Base-by-base conservation (phyloP, 305 asterid genomes). In the Lippia alba region DNA sequence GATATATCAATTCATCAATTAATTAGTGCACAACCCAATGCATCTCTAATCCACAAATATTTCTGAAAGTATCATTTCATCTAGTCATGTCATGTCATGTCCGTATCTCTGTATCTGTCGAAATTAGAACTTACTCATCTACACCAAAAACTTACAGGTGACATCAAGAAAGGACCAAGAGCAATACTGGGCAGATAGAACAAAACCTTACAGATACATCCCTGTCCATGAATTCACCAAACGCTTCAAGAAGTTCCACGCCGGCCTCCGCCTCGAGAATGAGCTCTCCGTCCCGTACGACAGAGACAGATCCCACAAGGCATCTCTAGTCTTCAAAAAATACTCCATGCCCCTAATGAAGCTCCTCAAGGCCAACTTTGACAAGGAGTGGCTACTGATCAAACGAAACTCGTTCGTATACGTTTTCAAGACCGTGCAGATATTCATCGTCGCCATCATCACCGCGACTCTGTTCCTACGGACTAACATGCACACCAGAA, bases 91-190 rank as follows among this genome's bases (percentile, higher is more conserved):
- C 30, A 24, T 24, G 30, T 24, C 3, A 24, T 24, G 30, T 24
- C 30, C 30, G 30, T 24, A 24, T 24, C 30, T 1, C 30, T 24
- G 30, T 24, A 24, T 24, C 30, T 36, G 9, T 36, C 3, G 30
- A 24, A 24, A 24, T 24, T 24, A 24, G 30, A 24, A 24, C 30
- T 36, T 36, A 36, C 41, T 49, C 7, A 12, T 49, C 54, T 4
- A 12, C 4, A 0, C 54, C 0, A 0, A 16, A 49, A 49, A 36
- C 17, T 16, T 8, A 7, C 77, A 91, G 96, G 98, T 92, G 70
- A 87, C 91, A 3, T 92, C 98, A 58, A 86, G 81, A 77, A 92
- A 92, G 76, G 97, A 92, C 48, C 98, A 92, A 63, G 97, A 92
- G 66, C 97, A 92, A 63, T 92, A 92, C 69, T 90, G 97, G 96